phyloP scores from a whole-genome alignment of 306 rosid genomes.

The Cajanus cajan region DNA sequence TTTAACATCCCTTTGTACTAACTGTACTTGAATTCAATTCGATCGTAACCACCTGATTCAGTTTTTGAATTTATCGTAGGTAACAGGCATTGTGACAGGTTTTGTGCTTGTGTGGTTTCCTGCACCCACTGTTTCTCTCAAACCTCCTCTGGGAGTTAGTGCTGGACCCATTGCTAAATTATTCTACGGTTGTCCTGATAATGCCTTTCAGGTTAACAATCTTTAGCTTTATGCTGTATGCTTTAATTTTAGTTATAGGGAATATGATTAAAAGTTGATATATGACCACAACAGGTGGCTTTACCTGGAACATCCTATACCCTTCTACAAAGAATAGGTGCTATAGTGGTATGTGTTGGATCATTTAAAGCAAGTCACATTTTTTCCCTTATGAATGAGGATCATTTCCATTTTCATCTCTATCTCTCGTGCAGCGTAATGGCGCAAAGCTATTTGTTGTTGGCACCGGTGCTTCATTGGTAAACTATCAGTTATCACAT shows the following conservation, averaged over 20 bases:
- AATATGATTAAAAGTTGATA: conserved; percentile 2
- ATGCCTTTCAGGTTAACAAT: conserved; percentile 84
- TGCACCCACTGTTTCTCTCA: conserved; percentile 86
- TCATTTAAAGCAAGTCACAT: conserved; percentile 25
- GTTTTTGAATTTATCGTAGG: conserved; percentile 43
- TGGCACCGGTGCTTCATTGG: conserved; percentile 75
- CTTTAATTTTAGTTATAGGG: background rate
- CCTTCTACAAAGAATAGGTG: conserved; percentile 58
- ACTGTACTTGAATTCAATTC: conserved; percentile 17
- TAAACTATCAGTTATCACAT: conserved; percentile 29
- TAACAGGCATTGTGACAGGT: conserved; percentile 91
- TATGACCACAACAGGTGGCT: conserved; percentile 42
- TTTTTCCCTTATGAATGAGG: conserved; percentile 18
- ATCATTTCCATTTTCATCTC: conserved; percentile 32
- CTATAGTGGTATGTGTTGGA: conserved; percentile 65
- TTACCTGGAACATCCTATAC: conserved; percentile 56
- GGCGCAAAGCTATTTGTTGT: conserved; percentile 90
- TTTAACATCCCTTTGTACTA: too few relatives aligned
- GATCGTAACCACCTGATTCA: conserved; percentile 17
- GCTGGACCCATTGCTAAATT: conserved; percentile 78
- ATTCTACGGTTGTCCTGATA: conserved; percentile 94
- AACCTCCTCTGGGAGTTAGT: conserved; percentile 60
- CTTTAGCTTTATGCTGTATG: background rate
- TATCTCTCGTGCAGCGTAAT: conserved; percentile 69
- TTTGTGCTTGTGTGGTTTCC: conserved; percentile 93